Percentiles rank a stretch among this genome's conserved stretches.
Conservation (phyloP, 345 rosid species). For the Psidium friedrichsthalianum region DNA sequence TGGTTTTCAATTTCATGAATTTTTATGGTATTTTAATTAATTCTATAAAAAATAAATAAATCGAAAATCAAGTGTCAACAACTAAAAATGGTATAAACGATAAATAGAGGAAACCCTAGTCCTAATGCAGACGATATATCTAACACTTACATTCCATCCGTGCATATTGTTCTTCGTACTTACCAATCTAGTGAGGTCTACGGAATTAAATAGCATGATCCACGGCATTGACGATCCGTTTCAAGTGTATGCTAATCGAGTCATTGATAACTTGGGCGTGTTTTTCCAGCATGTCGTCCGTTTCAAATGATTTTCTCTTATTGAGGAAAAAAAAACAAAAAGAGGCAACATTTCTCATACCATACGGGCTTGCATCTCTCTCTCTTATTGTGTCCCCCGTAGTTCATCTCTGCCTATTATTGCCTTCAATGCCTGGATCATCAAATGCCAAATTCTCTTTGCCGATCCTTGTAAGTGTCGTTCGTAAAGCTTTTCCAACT, state of each 20-base stretch:
- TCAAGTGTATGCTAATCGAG: slow-evolving; percentile 78
- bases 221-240: slow-evolving; percentile 90
- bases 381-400: not conserved
- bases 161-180: slow-evolving; percentile 38
- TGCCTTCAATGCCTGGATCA: not conserved
- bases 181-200: slow-evolving; percentile 80
- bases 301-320: not conserved
- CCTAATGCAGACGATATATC: too few species aligned
- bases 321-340: not conserved
- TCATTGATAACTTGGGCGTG: slow-evolving; percentile 69
- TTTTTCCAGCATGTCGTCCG: slow-evolving; percentile 10
- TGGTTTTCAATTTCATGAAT: too few species aligned
- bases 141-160: not conserved
- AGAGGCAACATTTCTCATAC: not conserved
- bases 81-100: too few species aligned
- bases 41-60: too few species aligned
- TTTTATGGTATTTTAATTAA: too few species aligned
- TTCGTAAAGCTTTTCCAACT: not conserved
- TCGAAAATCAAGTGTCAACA: too few species aligned
- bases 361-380: not conserved
- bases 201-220: slow-evolving; percentile 57
- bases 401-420: not conserved
- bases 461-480: not conserved
- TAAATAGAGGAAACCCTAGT: too few species aligned
- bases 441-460: not conserved